Evolutionary conservation across 352 stramenopile genomes (phyloP), one percentile per base, ranked within the genome.

Genomic region (Globisporangium lucens): DNA sequence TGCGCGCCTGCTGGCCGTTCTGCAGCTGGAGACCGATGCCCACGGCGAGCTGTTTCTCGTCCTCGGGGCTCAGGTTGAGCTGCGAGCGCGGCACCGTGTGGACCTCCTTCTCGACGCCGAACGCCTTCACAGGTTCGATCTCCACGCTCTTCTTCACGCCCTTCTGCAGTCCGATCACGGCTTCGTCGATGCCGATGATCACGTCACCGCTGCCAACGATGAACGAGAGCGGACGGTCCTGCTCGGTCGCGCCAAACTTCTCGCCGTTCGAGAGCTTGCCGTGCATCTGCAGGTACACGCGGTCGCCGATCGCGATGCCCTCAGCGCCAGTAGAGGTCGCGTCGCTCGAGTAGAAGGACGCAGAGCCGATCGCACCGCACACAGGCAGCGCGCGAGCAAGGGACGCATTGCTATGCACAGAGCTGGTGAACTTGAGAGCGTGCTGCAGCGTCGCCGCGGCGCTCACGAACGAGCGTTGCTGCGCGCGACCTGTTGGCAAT

Each of bases 121-220:
- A 95, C 22, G 84, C 85, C 71, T 89, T 76, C 7, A 70, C 83
- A 2, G 87, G 81, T 9, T 76, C 65, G 66, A 95, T 83, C 62
- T 85, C 74, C 29, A 89, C 68, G 43, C 70, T 85, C 75, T 91
- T 92, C 27, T 66, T 77, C 47, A 87, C 78, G 47, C 86, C 84
- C 61, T 88, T 89, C 24, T 58, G 57, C 74, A 95, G 77, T 0
- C 87, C 87, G 29, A 91, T 65, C 24, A 95, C 77, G 0, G 79
- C 84, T 38, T 87, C 74, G 24, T 95, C 87, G 35, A 95, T 84
- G 13, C 84, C 87, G 27, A 75, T 69, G 27, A 95, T 80, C 41
- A 95, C 72, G 10, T 92, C 79, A 1, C 83, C 80, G 22, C 83
- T 80, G 36, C 87, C 87, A 6, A 93, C 80, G 35, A 91, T 82